Evolutionary conservation across 1,284 basidiomycete genomes (phyloP), one percentile per base, ranked within the genome.

Genomic region (Dichomitus squalens): DNA sequence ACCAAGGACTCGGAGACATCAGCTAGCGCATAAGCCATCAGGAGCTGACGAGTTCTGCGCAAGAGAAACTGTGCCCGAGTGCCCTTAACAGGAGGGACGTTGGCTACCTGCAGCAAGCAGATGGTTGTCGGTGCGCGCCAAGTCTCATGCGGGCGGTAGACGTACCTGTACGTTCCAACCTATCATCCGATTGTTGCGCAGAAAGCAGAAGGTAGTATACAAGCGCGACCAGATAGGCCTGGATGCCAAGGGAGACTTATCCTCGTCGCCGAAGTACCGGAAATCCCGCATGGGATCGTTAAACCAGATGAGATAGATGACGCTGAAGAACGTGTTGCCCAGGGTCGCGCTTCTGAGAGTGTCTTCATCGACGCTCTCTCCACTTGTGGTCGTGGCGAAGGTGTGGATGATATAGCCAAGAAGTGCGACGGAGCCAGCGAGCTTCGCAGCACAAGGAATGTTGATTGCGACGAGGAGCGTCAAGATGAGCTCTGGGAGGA

Each of bases 1-100:
- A 60, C 39, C 35, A 59, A 61, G 2, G 63, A 38, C 40, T 59
- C 57, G 9, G 59, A 44, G 27, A 61, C 12, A 49, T 66, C 63
- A 33, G 59, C 21, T 21, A 60, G 50, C 33, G 58, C 7, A 16
- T 43, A 12, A 25, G 27, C 35, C 14, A 25, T 11, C 25, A 56
- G 25, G 6, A 57, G 18, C 35, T 53, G 35, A 4, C 34, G 20
- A 14, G 54, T 5, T 2, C 47, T 46, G 9, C 21, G 27, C 8
- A 49, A 9, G 21, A 60, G 31, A 21, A 55, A 60, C 27, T 46
- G 59, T 8, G 34, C 7, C 20, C 55, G 40, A 0, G 55, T 54
- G 14, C 43, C 49, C 4, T 31, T 51, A n/a, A 40, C 36, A 2
- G 49, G 49, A 0, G 49, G 43, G n/a, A 60, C 49, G 29, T 57